Conservation (phyloP, 2,329 filamentous ascomycete species). For the Arthroderma uncinatum region DNA sequence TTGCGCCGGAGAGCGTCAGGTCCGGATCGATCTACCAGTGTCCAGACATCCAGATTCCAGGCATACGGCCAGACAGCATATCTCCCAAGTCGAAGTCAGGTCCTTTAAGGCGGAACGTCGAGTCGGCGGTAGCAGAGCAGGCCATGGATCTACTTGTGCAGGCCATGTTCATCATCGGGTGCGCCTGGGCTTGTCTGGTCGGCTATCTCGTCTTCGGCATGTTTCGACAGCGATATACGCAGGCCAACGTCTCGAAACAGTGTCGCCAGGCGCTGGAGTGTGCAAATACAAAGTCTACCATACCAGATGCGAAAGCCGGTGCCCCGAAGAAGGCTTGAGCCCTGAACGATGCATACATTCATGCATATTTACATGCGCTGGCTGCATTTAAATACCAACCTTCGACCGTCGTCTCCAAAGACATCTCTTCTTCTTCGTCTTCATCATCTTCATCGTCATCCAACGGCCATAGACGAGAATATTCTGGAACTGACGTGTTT, state of each 20-base stretch:
- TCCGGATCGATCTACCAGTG: too few relatives aligned
- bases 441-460: too few relatives aligned
- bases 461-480: not conserved
- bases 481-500: slow-evolving; percentile 2
- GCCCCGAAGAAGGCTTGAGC: slow-evolving; percentile 12
- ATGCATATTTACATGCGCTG: not conserved
- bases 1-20: not conserved
- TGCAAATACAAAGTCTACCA: not conserved
- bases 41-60: too few relatives aligned
- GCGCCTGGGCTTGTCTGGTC: slow-evolving; percentile 15
- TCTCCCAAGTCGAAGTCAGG: too few relatives aligned
- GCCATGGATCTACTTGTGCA: slow-evolving; percentile 14
- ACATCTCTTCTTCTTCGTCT: not conserved
- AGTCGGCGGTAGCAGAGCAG: not conserved
- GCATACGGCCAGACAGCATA: too few relatives aligned
- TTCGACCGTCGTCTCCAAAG: not conserved
- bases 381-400: not conserved
- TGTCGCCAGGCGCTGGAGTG: slow-evolving; percentile 3
- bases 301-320: slow-evolving; percentile 11
- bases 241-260: slow-evolving; percentile 5
- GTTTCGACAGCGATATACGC: slow-evolving; percentile 14
- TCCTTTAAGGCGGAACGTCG: not conserved
- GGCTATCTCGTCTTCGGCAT: slow-evolving; percentile 16
- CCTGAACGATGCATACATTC: not conserved
- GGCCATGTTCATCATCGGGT: slow-evolving; percentile 14